These are phyloP conservation scores for Tetracladium maxilliforme DNA, from an alignment of 2,329 filamentous ascomycete species.

Conservation along the genomic window DNA sequence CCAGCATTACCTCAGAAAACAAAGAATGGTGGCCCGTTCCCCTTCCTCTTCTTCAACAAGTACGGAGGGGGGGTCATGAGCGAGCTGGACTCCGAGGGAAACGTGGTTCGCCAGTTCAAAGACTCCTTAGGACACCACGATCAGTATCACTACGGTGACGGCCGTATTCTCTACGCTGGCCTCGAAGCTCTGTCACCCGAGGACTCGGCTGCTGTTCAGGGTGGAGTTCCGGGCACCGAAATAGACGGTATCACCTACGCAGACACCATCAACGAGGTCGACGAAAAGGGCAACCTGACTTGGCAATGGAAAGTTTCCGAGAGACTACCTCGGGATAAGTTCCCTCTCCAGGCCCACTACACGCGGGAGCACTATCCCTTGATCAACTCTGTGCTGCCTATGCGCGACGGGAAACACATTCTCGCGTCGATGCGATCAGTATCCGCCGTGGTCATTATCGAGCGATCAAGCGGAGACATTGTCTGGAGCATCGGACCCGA, in stretches of 20 bases:
- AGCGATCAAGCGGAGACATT: conserved; percentile 20
- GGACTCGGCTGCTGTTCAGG: conserved; percentile 19
- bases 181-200: conserved; percentile 20
- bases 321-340: conserved; percentile 19
- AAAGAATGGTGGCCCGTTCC: too few relatives aligned
- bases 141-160: conserved; percentile 26
- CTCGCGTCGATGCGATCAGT: conserved; percentile 24
- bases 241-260: conserved; percentile 20
- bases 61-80: conserved; percentile 29
- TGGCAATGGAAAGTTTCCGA: conserved; percentile 28
- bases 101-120: conserved; percentile 20
- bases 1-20: conserved; percentile 20
- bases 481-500: conserved; percentile 24
- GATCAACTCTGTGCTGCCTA: conserved; percentile 24
- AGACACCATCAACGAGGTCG: conserved; percentile 26
- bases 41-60: conserved; percentile 27
- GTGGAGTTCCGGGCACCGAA: conserved; percentile 24
- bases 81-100: conserved; percentile 20
- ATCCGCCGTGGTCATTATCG: conserved; percentile 26
- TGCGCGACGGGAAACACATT: conserved; percentile 23
- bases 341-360: conserved; percentile 22
- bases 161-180: conserved; percentile 24
- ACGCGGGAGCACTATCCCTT: conserved; percentile 26
- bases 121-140: conserved; percentile 28
- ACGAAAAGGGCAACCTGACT: conserved; percentile 19